These are phyloP conservation scores for Hypericum androsaemum DNA, from an alignment of 345 rosid species.

Conservation along the genomic window DNA sequence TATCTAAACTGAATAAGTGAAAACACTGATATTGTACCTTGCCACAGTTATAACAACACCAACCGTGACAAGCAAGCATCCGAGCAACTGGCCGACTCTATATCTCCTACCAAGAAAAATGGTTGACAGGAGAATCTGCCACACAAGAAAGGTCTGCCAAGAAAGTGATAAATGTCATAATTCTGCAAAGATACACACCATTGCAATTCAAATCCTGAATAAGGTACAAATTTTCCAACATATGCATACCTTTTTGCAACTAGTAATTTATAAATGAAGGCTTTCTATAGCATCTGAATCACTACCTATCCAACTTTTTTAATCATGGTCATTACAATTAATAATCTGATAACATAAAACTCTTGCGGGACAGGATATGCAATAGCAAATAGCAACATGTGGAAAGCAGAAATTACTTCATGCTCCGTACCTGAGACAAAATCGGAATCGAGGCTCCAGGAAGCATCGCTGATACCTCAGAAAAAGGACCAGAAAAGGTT, in stretches of 20 bases:
- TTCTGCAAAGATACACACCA: no score
- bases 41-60: constrained; percentile 89
- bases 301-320: no score
- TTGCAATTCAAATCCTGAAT: no score
- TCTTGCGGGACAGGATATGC: no score
- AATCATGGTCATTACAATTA: no score
- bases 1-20: background rate
- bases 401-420: background rate
- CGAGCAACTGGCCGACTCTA: constrained; percentile 59
- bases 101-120: constrained; percentile 90
- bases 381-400: no score
- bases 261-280: no score
- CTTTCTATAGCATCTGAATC: no score
- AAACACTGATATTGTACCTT: constrained; percentile 32
- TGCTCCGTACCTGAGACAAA: constrained; percentile 65
- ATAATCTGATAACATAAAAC: no score
- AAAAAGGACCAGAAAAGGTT: no score
- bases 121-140: constrained; percentile 84
- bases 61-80: constrained; percentile 70
- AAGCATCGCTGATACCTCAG: constrained; percentile 57
- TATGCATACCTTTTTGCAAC: no score
- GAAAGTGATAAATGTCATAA: constrained; percentile 11
- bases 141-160: constrained; percentile 82
- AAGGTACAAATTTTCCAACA: no score
- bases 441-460: constrained; percentile 92